Evolutionary conservation across 169 alveolate genomes (phyloP).

Genomic region (Plasmodium gallinaceum): DNA sequence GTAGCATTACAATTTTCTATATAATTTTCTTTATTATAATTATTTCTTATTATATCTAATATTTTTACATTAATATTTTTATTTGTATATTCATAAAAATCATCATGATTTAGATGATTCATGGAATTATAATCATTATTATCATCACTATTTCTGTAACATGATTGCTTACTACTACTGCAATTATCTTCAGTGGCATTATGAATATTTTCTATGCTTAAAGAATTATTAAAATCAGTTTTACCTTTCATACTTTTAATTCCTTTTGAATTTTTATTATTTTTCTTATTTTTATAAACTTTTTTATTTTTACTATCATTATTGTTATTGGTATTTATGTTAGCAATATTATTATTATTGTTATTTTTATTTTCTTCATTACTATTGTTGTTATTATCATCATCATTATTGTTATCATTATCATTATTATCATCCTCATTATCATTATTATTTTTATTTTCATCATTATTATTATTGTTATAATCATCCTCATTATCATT

Average conservation of each 20-base stretch:
- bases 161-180: not conserved
- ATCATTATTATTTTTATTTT: not conserved
- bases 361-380: not conserved
- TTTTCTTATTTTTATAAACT: not conserved
- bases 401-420: not conserved
- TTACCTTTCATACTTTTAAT: not conserved
- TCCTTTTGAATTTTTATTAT: not conserved
- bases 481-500: not conserved
- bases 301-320: not conserved
- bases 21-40: slow-evolving; percentile 20
- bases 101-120: not conserved
- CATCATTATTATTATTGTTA: not conserved
- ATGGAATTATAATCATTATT: not conserved
- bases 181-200: not conserved
- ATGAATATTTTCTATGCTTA: not conserved
- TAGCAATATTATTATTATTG: not conserved
- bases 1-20: not conserved
- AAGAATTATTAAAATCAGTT: not conserved
- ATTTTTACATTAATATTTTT: slow-evolving; percentile 29
- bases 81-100: slow-evolving; percentile 1
- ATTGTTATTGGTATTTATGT: not conserved
- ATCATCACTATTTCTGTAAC: not conserved
- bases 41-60: slow-evolving; percentile 23
- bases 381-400: not conserved
- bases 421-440: not conserved